A percentile compares a stretch with the other conserved stretches of the same genome.
Conservation (phyloP, 2,329 filamentous ascomycete genomes). For the Cercospora sesami region DNA sequence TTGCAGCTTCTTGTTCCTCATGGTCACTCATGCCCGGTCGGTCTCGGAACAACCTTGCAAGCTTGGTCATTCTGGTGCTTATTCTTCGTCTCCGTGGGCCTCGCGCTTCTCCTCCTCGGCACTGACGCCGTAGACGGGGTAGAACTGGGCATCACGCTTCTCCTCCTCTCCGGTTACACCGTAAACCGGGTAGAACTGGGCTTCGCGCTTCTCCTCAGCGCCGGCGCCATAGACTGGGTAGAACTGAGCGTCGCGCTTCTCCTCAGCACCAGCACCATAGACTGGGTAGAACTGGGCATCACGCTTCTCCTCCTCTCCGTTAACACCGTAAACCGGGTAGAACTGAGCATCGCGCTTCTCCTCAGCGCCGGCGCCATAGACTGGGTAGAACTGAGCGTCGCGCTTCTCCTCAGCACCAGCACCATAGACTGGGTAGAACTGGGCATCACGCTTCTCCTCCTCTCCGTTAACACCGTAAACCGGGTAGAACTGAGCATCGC, state of each 20-base stretch:
- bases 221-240: background rate
- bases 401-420: background rate
- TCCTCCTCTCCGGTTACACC: background rate
- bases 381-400: conserved; percentile 8
- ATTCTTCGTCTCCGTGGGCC: background rate
- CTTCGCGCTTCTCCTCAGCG: conserved; percentile 1
- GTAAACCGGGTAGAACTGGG: background rate
- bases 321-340: background rate
- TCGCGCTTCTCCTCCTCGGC: background rate
- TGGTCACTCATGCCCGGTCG: background rate
- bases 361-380: background rate
- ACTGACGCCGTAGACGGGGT: background rate
- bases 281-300: background rate
- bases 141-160: background rate
- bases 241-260: background rate
- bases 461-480: background rate
- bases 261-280: background rate
- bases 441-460: background rate
- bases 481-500: background rate
- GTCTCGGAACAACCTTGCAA: background rate
- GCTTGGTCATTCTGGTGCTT: background rate
- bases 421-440: background rate
- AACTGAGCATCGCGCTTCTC: conserved; percentile 9
- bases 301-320: background rate
- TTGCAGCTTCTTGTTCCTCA: background rate